phyloP scores from a whole-genome alignment of 225 moss, liverwort and hornwort genomes.

The Polytrichum formosum region DNA sequence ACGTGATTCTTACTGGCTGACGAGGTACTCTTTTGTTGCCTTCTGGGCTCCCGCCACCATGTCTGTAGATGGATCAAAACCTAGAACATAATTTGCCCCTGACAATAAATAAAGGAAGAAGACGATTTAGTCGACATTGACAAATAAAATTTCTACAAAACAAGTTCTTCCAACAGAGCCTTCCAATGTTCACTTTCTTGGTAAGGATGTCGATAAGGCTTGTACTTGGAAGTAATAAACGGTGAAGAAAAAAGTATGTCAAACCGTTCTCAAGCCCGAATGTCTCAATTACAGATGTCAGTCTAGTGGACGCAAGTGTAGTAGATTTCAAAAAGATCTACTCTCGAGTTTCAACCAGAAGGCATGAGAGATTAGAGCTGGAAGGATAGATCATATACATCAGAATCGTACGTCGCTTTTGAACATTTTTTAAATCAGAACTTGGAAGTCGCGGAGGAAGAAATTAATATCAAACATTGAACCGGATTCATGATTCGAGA shows the following conservation, averaged over 20 bases:
- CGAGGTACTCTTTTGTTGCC: slow-evolving; percentile 22
- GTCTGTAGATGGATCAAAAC: slow-evolving; percentile 21
- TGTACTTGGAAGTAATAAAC: too few species aligned
- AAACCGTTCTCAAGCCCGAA: neutral
- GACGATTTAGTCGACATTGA: neutral
- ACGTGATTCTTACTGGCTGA: slow-evolving; percentile 7
- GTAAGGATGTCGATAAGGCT: too few species aligned
- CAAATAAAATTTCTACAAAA: neutral
- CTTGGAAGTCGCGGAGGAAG: neutral
- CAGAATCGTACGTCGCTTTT: too few species aligned
- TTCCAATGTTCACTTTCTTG: neutral
- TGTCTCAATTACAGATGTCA: neutral
- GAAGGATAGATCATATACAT: too few species aligned
- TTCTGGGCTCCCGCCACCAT: slow-evolving; percentile 29
- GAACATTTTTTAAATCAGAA: neutral
- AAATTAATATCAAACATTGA: neutral
- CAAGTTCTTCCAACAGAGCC: neutral
- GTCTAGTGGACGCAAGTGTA: neutral
- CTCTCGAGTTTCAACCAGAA: too few species aligned
- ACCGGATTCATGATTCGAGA: neutral
- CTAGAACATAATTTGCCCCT: slow-evolving; percentile 36
- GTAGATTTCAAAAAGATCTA: neutral
- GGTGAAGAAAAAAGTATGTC: neutral
- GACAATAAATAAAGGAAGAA: neutral
- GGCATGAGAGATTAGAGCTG: too few species aligned